These are phyloP conservation scores for Oemleria cerasiformis DNA, from an alignment of 306 rosid genomes.

Conservation along the genomic window DNA sequence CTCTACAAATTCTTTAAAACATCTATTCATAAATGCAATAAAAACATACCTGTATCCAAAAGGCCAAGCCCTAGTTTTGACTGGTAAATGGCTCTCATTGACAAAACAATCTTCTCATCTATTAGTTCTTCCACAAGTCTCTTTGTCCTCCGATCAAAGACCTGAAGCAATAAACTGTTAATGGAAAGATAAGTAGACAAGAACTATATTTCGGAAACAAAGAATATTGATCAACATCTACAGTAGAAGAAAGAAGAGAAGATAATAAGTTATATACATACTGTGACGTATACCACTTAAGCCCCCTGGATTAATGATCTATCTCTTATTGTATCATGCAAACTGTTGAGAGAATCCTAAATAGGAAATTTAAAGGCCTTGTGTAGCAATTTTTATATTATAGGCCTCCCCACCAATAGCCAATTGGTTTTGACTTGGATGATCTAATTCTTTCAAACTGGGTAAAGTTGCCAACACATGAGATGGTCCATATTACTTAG, in stretches of 20 bases:
- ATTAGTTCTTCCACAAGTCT: conserved; percentile 92
- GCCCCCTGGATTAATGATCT: neutral
- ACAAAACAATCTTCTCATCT: conserved; percentile 82
- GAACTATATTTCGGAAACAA: neutral
- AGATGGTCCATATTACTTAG: neutral
- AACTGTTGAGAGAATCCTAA: neutral
- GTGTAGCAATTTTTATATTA: neutral
- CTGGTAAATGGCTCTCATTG: conserved; percentile 98
- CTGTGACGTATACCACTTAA: neutral
- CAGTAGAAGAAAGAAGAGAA: neutral
- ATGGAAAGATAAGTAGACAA: conserved; percentile 9
- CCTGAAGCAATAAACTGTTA: conserved; percentile 44
- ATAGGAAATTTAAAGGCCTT: neutral
- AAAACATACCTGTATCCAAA: conserved; percentile 66
- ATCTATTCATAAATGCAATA: conserved; percentile 6
- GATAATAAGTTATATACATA: neutral
- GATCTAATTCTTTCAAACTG: neutral
- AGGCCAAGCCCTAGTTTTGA: conserved; percentile 90
- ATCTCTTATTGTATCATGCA: neutral
- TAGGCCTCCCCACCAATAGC: conserved; percentile 1
- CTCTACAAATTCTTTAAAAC: conserved; percentile 19
- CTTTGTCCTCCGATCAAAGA: conserved; percentile 79
- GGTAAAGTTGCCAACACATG: neutral
- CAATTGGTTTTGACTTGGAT: neutral
- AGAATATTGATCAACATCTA: conserved; percentile 8